Conservation (phyloP, 176 grass and related monocot genomes). For the Oryza coarctata region DNA sequence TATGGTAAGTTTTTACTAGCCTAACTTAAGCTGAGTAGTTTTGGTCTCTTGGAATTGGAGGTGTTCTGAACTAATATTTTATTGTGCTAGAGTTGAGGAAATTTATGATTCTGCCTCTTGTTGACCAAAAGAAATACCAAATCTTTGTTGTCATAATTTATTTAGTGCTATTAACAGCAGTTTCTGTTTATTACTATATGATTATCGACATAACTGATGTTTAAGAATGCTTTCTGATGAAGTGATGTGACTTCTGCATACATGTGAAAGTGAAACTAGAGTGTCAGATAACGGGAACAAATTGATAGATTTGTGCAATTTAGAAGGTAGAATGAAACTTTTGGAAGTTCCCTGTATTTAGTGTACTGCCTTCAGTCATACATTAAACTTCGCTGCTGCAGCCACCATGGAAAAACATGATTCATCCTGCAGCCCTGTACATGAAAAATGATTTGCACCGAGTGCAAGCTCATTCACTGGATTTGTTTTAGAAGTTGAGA, state of each 20-base stretch:
- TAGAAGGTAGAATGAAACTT: not conserved
- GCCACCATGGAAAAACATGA: not conserved
- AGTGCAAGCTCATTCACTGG: not conserved
- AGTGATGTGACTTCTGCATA: not conserved
- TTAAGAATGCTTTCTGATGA: not conserved
- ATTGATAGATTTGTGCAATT: not conserved
- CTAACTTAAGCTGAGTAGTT: not conserved
- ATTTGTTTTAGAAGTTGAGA: not conserved
- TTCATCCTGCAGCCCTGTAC: not conserved
- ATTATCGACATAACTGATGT: not conserved
- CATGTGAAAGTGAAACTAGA: conserved; percentile 6
- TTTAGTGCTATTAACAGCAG: not conserved
- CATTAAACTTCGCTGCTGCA: conserved; percentile 1
- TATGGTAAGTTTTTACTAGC: not conserved
- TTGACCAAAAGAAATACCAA: not conserved
- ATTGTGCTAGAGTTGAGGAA: not conserved
- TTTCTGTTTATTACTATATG: not conserved
- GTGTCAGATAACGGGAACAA: not conserved
- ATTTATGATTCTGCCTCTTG: not conserved
- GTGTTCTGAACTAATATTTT: not conserved
- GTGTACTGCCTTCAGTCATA: not conserved
- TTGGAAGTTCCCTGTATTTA: not conserved
- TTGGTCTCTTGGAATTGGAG: not conserved
- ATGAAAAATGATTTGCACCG: not conserved
- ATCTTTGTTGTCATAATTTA: not conserved